phyloP scores from a whole-genome alignment of 805 yeast species.

The Torulaspora microellipsoides region DNA sequence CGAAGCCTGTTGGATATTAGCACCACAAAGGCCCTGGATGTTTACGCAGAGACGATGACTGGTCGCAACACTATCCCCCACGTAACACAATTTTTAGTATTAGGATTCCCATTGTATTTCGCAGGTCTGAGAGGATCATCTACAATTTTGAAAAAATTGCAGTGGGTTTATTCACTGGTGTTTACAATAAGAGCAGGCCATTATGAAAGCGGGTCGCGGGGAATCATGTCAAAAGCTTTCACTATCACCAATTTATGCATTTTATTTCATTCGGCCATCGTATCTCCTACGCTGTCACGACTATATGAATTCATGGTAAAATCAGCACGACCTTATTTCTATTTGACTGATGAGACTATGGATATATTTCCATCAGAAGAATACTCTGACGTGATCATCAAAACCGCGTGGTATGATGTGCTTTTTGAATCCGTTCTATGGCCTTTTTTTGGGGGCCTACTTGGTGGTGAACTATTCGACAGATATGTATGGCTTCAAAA shows the following conservation, averaged over 20 bases:
- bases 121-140: constrained; percentile 6
- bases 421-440: constrained; percentile 18
- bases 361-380: constrained; percentile 8
- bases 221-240: constrained; percentile 3
- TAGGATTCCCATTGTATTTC: constrained; percentile 23
- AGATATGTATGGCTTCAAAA: constrained; percentile 9
- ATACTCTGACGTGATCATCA: constrained; percentile 13
- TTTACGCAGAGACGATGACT: constrained; percentile 20
- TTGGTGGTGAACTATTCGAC: constrained; percentile 15
- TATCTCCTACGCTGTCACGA: constrained; percentile 11
- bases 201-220: constrained; percentile 2
- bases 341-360: constrained; percentile 4
- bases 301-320: constrained; percentile 12
- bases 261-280: constrained; percentile 4
- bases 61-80: constrained; percentile 22
- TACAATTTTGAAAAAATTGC: constrained; percentile 8
- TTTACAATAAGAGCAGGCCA: constrained; percentile 10
- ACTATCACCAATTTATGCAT: constrained; percentile 8
- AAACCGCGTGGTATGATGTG: constrained; percentile 18
- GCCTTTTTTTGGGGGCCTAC: constrained; percentile 19
- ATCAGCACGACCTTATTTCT: constrained; percentile 14
- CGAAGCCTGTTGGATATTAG: constrained; percentile 22
- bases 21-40: constrained; percentile 29
- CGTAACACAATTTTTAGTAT: constrained; percentile 15
- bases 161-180: constrained; percentile 19